These are phyloP conservation scores for Candida labiduridarum DNA, from an alignment of 1,139 yeast species.

Conservation along the genomic window DNA sequence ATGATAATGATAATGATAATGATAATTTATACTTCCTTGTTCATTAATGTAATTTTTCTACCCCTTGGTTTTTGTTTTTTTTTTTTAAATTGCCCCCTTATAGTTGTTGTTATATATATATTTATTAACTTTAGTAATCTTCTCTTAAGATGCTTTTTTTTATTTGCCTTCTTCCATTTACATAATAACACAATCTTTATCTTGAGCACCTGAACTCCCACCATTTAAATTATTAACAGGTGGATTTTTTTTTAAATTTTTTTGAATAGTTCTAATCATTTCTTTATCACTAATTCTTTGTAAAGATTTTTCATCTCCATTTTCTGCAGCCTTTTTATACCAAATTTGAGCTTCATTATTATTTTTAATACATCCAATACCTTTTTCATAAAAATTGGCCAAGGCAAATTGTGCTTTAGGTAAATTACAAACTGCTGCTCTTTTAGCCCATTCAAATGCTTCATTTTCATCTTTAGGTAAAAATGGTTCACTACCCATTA, in stretches of 20 bases:
- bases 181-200: constrained; percentile 49
- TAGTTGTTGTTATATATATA: background rate
- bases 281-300: constrained; percentile 38
- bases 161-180: too few species aligned
- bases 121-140: background rate
- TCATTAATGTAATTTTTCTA: background rate
- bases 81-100: background rate
- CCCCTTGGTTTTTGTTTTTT: background rate
- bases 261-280: constrained; percentile 31
- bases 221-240: constrained; percentile 10
- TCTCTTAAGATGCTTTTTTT: too few species aligned
- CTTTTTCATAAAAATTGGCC: constrained; percentile 83
- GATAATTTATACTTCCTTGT: background rate
- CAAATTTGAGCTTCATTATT: constrained; percentile 63
- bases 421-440: constrained; percentile 75
- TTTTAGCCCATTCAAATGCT: constrained; percentile 92
- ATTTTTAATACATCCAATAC: constrained; percentile 78
- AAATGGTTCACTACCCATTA: constrained; percentile 85
- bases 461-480: constrained; percentile 79
- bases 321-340: constrained; percentile 75
- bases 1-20: too few species aligned
- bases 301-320: constrained; percentile 70
- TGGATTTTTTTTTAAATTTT: constrained; percentile 30
- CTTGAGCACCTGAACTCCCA: constrained; percentile 28
- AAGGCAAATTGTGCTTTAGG: constrained; percentile 87